These are phyloP conservation scores for Lotmaria passim DNA, from an alignment of 208 protist species.

Conservation along the genomic window DNA sequence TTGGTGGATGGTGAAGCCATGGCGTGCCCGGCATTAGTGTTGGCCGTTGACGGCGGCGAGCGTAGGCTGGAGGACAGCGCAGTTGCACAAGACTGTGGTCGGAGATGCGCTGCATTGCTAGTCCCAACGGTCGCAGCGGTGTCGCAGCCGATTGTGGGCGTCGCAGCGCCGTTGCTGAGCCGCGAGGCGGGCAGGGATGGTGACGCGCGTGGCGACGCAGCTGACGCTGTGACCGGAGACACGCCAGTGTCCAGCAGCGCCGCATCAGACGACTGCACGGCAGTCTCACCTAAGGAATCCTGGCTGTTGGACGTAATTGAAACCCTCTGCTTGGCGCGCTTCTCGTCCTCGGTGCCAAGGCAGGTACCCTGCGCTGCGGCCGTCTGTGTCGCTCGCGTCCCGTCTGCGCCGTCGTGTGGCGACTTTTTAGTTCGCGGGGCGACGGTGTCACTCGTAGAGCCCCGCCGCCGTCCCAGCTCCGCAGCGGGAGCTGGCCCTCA, in stretches of 20 bases:
- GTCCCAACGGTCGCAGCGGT: background rate
- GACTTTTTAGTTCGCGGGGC: background rate
- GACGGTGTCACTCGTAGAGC: background rate
- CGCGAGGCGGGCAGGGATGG: background rate
- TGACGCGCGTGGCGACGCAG: background rate
- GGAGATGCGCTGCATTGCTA: background rate
- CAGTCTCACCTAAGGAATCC: background rate
- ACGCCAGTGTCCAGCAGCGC: background rate
- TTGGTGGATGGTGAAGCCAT: slow-evolving; percentile 2
- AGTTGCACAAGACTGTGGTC: background rate
- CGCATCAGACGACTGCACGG: background rate
- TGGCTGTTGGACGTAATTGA: slow-evolving; percentile 2
- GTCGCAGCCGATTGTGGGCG: background rate
- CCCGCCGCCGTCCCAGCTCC: background rate
- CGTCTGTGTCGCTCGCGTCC: background rate
- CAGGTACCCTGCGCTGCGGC: background rate
- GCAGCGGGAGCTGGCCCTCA: background rate
- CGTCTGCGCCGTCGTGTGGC: background rate
- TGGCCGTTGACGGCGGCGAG: background rate
- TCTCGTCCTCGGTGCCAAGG: background rate
- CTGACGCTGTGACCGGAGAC: background rate
- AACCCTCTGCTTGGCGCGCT: background rate
- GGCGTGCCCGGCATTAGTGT: background rate
- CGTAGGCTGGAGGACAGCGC: background rate
- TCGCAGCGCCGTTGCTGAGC: background rate